Conservation (phyloP, 805 yeast species). For the Nakazawaea sp. region DNA sequence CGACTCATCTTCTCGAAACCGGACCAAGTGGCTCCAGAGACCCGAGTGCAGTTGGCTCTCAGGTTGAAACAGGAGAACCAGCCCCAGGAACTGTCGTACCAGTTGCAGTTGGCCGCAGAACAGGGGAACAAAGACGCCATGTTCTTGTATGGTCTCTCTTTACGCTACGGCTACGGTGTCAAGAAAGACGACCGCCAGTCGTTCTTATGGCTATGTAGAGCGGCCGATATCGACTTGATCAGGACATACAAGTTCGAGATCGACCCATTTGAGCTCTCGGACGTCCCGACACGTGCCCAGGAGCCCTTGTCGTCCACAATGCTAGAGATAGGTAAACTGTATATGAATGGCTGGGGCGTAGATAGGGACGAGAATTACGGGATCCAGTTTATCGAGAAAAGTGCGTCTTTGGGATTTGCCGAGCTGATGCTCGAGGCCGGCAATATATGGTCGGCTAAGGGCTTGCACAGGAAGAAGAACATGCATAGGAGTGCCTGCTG, state of each 20-base stretch:
- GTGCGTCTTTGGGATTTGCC: conserved; percentile 60
- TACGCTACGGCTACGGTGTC: conserved; percentile 65
- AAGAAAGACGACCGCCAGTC: conserved; percentile 47
- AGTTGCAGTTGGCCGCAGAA: conserved; percentile 56
- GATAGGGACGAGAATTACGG: conserved; percentile 50
- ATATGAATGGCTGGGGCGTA: conserved; percentile 51
- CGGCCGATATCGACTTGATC: conserved; percentile 29
- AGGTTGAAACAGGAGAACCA: conserved; percentile 51
- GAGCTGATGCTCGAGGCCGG: conserved; percentile 71
- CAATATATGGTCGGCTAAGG: conserved; percentile 53
- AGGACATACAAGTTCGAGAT: conserved; percentile 16
- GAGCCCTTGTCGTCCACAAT: conserved; percentile 43
- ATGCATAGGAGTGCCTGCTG: conserved; percentile 59
- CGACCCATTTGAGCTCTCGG: conserved; percentile 28
- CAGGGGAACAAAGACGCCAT: conserved; percentile 60
- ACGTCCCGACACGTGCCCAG: conserved; percentile 28
- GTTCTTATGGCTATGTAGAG: conserved; percentile 53
- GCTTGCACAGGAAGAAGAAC: conserved; percentile 51
- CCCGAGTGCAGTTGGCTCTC: conserved; percentile 36
- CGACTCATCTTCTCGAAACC: conserved; percentile 4
- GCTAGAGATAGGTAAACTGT: conserved; percentile 56
- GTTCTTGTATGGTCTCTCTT: conserved; percentile 61
- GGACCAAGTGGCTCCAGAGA: conserved; percentile 18
- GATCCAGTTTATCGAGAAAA: conserved; percentile 50
- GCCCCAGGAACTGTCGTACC: conserved; percentile 62